These are phyloP conservation scores for Microdochium bolleyi DNA, from an alignment of 2,329 filamentous ascomycete species.

Conservation along the genomic window DNA sequence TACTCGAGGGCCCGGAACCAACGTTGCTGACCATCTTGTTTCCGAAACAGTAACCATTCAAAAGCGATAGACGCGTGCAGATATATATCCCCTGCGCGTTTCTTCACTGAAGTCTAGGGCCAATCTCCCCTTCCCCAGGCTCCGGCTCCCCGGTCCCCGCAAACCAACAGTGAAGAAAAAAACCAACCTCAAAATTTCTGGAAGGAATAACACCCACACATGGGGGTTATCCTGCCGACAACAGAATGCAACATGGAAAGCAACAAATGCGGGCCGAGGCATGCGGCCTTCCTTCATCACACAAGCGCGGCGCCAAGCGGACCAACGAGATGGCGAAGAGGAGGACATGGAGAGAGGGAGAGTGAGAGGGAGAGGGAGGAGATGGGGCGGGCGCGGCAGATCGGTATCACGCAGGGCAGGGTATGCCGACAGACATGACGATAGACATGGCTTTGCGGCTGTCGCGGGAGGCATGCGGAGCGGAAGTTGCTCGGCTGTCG, in stretches of 20 bases:
- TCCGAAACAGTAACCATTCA: background rate
- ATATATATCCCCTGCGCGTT: background rate
- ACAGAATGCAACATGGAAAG: background rate
- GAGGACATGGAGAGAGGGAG: conserved; percentile 2
- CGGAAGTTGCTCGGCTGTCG: too few relatives aligned
- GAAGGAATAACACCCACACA: too few relatives aligned
- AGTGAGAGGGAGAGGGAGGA: too few relatives aligned
- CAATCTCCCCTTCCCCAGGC: background rate
- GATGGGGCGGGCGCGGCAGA: too few relatives aligned
- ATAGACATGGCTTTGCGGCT: too few relatives aligned
- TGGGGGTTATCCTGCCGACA: background rate
- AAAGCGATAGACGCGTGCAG: background rate
- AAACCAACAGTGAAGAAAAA: too few relatives aligned
- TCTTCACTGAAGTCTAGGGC: background rate
- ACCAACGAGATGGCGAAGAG: conserved; percentile 14
- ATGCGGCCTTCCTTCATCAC: background rate
- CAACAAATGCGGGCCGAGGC: background rate
- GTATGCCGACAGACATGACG: too few relatives aligned
- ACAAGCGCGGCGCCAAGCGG: conserved; percentile 4
- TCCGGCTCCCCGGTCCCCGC: too few relatives aligned
- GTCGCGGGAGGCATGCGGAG: too few relatives aligned
- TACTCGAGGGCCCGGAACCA: too few relatives aligned
- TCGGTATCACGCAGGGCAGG: too few relatives aligned
- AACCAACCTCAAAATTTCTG: too few relatives aligned
- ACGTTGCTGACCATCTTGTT: background rate